Base-by-base conservation (phyloP, 2,329 filamentous ascomycete genomes). In the Aspergillus sp. region DNA sequence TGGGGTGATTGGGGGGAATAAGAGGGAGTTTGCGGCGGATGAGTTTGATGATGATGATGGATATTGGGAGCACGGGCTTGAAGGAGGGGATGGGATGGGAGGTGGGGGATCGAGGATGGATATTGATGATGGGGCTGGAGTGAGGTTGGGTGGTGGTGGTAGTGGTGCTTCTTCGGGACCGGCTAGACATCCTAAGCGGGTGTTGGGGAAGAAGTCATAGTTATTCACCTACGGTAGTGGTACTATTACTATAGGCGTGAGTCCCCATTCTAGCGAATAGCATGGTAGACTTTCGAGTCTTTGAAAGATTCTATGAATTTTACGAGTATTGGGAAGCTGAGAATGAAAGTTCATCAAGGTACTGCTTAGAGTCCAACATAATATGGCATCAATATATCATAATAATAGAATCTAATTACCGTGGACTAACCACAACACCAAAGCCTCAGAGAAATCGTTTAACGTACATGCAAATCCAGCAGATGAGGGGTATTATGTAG, bases 1-100 rank as follows among this genome's bases (percentile, higher is more conserved):
- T 47, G 48, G 61, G 36, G 58, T 50, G 62, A 38, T 43, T 57
- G 63, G 70, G 25, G 67, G 74, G 4, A 79, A 77, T 59, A 80
- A 80, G 65, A 73, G 78, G 13, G 78, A 80, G 65, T 72, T 75
- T 43, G 70, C 56, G 45, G 72, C 71, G 4, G 75, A 77, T 56
- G 75, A 78, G 58, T 69, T 74, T 30, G 73, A 73, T 21, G 75
- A 78, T 65, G 71, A 78, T 65, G 71, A 78, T 67, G 75, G 74
- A 10, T 76, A 71, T 56, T 75, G 69, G 55, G 74, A 74, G 23
- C 68, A 72, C 30, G 67, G 67, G 4, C 67, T 70, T 55, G 68
- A 72, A 53, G 67, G 67, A 53, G 67, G 66, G 25, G 70, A 72
- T 63, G 48, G 32, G 12, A 36, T 66, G 17, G 63, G 67, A 39